Evolutionary conservation across 2,329 filamentous ascomycete genomes (phyloP), one percentile per base, ranked within the genome.

Genomic region (Colletotrichum sp.): DNA sequence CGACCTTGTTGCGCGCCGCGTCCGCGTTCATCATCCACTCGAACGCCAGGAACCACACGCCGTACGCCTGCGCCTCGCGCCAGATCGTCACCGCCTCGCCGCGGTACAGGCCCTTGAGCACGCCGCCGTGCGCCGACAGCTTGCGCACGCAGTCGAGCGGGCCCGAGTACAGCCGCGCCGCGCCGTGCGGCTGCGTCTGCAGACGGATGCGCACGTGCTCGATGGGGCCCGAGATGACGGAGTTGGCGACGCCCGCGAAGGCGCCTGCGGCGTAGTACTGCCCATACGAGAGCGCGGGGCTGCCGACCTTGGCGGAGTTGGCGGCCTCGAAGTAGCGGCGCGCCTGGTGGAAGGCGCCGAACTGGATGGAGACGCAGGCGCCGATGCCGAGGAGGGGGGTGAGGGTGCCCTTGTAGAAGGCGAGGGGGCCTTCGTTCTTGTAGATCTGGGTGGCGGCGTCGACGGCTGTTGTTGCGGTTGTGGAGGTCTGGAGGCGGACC

Each of bases 371-470:
- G 61, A 97, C 96, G 84, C 97, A 99, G 79, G 97, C 97, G 79
- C 97, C 97, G 82, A 99, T 98, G 79, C 97, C 97, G 73, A 99
- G 91, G 71, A 99, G 90, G 1, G 97, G 97, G 7, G 97, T 98
- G 72, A 99, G 89, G 0, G 97, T 98, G 81, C 97, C 97, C 87
- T 99, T 99, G 92, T 99, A 99, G 89, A 99, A 99, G 73, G 97
- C 97, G 14, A 94, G 87, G 4, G 96, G 90, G 3, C 97, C 97
- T 85, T 99, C 97, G 81, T 95, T 93, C 81, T 92, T 92, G 86
- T 95, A 95, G 87, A 99, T 98, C 77, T 94, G 92, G 67, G 90
- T 90, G 9, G 96, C 97, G 79, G 95, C 95, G 80, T 95, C 90
- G 62, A 97, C 86, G 69, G 97, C 97, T 78, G 92, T 93, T 69